Percentiles rank a stretch among this genome's conserved stretches.
Evolutionary conservation across 495 filamentous ascomycete species (phyloP).

Genomic region (Penicillium ucsense): DNA sequence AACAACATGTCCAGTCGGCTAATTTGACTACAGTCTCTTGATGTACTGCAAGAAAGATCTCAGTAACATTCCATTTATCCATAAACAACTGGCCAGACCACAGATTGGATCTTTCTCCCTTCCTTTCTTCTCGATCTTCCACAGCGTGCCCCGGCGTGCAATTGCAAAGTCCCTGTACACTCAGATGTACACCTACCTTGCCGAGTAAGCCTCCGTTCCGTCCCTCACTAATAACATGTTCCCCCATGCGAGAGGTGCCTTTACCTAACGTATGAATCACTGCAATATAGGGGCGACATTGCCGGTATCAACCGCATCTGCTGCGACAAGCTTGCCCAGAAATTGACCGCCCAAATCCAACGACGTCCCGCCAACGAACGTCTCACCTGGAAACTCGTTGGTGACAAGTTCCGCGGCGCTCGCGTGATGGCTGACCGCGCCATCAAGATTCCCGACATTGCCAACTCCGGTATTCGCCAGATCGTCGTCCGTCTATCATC

Average conservation of each 20-base stretch:
- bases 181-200: conserved; percentile 64
- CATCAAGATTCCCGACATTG: conserved; percentile 36
- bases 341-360: conserved; percentile 47
- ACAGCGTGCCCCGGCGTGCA: neutral
- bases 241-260: neutral
- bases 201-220: conserved; percentile 35
- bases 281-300: conserved; percentile 43
- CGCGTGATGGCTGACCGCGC: conserved; percentile 53
- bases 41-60: conserved; percentile 26
- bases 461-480: conserved; percentile 51
- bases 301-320: conserved; percentile 48
- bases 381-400: conserved; percentile 57
- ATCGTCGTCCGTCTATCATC: conserved; percentile 62
- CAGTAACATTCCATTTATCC: conserved; percentile 22
- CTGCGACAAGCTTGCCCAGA: conserved; percentile 46
- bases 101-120: neutral
- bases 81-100: neutral
- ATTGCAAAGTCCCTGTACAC: conserved; percentile 48
- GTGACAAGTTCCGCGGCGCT: conserved; percentile 46
- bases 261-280: too few relatives aligned
- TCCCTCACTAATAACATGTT: neutral
- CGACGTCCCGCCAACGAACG: conserved; percentile 38
- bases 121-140: conserved; percentile 20
- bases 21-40: conserved; percentile 30
- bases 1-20: conserved; percentile 2